These are phyloP conservation scores for Paramecium sonneborni DNA, from an alignment of 73 alveolate genomes.

Conservation along the genomic window DNA sequence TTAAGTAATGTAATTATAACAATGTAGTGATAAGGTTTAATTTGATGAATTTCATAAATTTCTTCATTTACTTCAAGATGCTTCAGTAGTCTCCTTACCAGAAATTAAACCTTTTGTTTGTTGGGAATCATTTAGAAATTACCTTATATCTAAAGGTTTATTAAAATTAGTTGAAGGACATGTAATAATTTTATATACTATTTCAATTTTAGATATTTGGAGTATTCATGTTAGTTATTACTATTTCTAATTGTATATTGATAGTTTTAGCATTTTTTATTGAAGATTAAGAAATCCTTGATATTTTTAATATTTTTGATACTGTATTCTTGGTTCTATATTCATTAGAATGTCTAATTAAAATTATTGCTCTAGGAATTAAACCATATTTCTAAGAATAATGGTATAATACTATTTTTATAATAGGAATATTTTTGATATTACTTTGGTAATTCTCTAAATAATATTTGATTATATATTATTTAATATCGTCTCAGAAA, in stretches of 20 bases:
- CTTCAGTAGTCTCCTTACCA: not conserved
- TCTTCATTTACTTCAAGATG: not conserved
- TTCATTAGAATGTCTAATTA: not conserved
- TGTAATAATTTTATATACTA: not conserved
- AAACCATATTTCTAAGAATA: not conserved
- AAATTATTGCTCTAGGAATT: conserved; percentile 6
- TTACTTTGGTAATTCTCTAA: not conserved
- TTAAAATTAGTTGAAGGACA: not conserved
- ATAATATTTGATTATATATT: conserved; percentile 41
- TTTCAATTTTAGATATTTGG: not conserved
- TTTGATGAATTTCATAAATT: conserved; percentile 39
- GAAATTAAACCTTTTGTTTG: not conserved
- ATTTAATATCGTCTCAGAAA: not conserved
- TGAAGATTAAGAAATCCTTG: not conserved
- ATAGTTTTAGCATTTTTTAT: conserved; percentile 26
- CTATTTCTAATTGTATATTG: not conserved
- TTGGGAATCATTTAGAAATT: conserved; percentile 20
- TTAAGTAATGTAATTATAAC: conserved; percentile 21
- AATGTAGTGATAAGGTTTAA: conserved; percentile 37
- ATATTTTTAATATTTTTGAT: not conserved
- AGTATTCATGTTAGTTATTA: not conserved
- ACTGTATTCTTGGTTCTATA: not conserved
- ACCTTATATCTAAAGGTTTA: not conserved
- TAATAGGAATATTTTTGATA: conserved; percentile 56
- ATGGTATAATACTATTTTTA: conserved; percentile 4